Evolutionary conservation across 495 filamentous ascomycete species (phyloP), one percentile per base, ranked within the genome.

Genomic region (Neurospora sp.): DNA sequence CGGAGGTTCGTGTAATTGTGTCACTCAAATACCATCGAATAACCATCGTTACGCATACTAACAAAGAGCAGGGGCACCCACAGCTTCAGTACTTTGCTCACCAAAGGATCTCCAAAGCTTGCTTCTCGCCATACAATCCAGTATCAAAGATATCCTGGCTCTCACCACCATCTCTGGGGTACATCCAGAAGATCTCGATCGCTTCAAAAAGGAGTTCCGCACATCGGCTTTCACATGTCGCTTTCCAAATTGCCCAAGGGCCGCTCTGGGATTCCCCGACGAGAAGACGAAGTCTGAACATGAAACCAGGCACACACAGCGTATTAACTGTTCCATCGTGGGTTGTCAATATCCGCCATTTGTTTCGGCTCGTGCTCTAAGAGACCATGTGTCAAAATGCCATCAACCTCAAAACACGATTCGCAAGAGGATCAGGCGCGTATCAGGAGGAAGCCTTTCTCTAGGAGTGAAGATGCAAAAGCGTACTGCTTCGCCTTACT

Each of bases 211-310:
- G 3, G 20, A 79, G 0, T 78, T 79, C 39, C 41, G 75, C 3
- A 74, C 73, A 11, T 74, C 72, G 18, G 79, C 74, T 14, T 81
- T 60, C 20, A 77, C 76, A 14, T 81, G 79, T 31, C 77, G 79
- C 38, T 62, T 79, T 16, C 37, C n/a, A 12, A 42, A 11, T 5
- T 77, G 73, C 31, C 46, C 73, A 20, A 49, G 62, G 12, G 71
- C 71, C 3, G 46, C 71, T 2, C 6, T 66, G 3, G 73, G 75
- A 0, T 77, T 77, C 38, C 31, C 72, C 1, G 16, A 14, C 2
- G 49, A 73, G 10, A 40, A 75, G 35, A 0, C 42, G 0, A 40
- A 42, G 4, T 66, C 11, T 35, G 42, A 27, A 16, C 75, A 77
- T 35, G 75, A 77, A 41, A 6, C 46, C 0, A 4, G 27, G 6